These are phyloP conservation scores for Moesziomyces sp. DNA, from an alignment of 1,284 basidiomycete genomes.

Conservation along the genomic window DNA sequence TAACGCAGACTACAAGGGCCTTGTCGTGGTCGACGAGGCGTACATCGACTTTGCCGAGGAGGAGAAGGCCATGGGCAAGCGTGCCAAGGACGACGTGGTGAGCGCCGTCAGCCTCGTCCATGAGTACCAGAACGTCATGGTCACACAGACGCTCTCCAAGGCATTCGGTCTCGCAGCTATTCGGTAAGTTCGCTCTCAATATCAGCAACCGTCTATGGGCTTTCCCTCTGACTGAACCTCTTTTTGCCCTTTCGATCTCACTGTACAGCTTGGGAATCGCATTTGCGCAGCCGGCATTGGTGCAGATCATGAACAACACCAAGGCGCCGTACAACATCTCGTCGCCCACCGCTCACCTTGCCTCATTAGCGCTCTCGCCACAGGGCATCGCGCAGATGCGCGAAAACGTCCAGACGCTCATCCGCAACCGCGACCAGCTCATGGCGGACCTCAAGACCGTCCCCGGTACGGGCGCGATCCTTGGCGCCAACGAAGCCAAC, in stretches of 20 bases:
- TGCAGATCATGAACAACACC: conserved; percentile 92
- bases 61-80: conserved; percentile 56
- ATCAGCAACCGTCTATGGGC: not conserved
- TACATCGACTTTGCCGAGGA: conserved; percentile 88
- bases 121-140: conserved; percentile 88
- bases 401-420: conserved; percentile 75
- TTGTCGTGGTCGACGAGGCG: conserved; percentile 95
- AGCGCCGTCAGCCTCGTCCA: conserved; percentile 78
- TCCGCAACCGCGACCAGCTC: conserved; percentile 74
- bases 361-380: conserved; percentile 79
- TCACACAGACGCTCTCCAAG: conserved; percentile 95
- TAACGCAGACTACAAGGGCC: conserved; percentile 84
- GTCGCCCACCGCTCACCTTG: conserved; percentile 85
- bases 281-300: conserved; percentile 85
- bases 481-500: conserved; percentile 90
- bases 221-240: not conserved
- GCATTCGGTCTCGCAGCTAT: conserved; percentile 96
- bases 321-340: conserved; percentile 99
- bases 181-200: conserved; percentile 68
- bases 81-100: conserved; percentile 66
- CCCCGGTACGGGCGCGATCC: conserved; percentile 74
- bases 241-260: not conserved
- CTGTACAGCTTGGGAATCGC: conserved; percentile 82
- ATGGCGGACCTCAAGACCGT: conserved; percentile 71
- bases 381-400: conserved; percentile 77